Base-by-base conservation (phyloP, 345 rosid genomes). In the Microcos paniculata region DNA sequence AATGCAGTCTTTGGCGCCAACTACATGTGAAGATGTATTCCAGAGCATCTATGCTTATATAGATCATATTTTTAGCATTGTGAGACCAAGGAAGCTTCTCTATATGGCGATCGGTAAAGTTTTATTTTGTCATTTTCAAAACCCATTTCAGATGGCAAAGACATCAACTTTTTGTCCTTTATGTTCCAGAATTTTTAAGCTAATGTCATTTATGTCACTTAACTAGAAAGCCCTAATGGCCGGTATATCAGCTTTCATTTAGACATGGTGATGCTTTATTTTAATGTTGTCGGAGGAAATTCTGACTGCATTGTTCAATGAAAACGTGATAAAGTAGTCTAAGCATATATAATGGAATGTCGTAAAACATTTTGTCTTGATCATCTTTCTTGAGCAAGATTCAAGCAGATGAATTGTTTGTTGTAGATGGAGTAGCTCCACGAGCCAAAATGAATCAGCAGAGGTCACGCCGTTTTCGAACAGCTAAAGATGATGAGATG, bases 391-490 rank as follows among this genome's bases (percentile, higher is more conserved):
- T 48, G 28, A 16, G 16, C 43, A 2, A 35, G 3, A 35, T 8
- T 43, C 26, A 75, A 21, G 35, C 15, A 23, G 62, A 56, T 56
- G 0, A 23, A 43, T 45, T 67, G 56, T 11, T 72, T 68, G 9
- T 13, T 65, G 75, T 68, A 70, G 84, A 81, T 70, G 84, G 84
- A 8, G 84, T 81, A 8, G 81, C 79, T 8, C 84, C 84, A n/a
- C 76, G 81, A 6, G 84, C 81, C 11, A 81, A 81, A 48, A 81
- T 78, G 84, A 78, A 78, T 19, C 84, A 78, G 24, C 84, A 81
- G 49, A 26, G 84, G 24, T 23, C 79, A 0, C 58, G 79, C 7
- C 68, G 77, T 0, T 81, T 70, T 53, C 40, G 70, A 16, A 46
- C 70, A 0, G 76, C 81, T 1, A 70, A 62, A 49, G 76, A 70